phyloP scores from a whole-genome alignment of 1,284 basidiomycete species.

The Marasmius oreades region DNA sequence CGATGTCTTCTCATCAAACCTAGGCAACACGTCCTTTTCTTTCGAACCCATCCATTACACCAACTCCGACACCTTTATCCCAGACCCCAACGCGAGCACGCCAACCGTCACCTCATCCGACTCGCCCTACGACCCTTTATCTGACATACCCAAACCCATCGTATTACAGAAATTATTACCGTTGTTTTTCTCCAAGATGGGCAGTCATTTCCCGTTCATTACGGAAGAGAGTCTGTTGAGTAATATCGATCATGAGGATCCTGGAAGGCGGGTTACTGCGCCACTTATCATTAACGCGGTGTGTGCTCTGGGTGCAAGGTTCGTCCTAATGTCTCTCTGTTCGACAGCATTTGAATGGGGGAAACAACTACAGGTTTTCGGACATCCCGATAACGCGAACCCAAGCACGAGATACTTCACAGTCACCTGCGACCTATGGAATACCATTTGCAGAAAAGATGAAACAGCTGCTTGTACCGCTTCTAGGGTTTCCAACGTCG shows the following conservation, averaged over 20 bases:
- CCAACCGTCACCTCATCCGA: neutral
- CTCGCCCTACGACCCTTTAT: slow-evolving; percentile 7
- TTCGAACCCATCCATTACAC: slow-evolving; percentile 13
- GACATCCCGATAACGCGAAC: slow-evolving; percentile 10
- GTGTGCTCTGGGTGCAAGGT: slow-evolving; percentile 14
- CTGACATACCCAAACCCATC: slow-evolving; percentile 9
- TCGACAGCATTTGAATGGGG: no score
- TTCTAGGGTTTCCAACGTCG: slow-evolving; percentile 12
- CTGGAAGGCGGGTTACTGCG: slow-evolving; percentile 9
- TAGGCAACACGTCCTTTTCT: slow-evolving; percentile 6
- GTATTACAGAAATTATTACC: slow-evolving; percentile 9
- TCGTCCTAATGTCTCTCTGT: neutral
- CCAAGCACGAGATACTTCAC: slow-evolving; percentile 5
- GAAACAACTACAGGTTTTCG: slow-evolving; percentile 2
- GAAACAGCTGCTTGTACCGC: slow-evolving; percentile 12
- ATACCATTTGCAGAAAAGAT: slow-evolving; percentile 14
- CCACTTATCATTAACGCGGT: slow-evolving; percentile 12
- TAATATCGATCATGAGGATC: slow-evolving; percentile 12
- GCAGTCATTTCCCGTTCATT: slow-evolving; percentile 14
- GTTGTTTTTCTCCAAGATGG: slow-evolving; percentile 12
- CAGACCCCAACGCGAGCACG: neutral
- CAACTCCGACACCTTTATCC: neutral
- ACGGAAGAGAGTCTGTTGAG: slow-evolving; percentile 7
- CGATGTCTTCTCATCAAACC: neutral
- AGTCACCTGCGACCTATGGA: slow-evolving; percentile 13